Conservation (phyloP, 805 yeast species). For the Kodamaea laetipori region DNA sequence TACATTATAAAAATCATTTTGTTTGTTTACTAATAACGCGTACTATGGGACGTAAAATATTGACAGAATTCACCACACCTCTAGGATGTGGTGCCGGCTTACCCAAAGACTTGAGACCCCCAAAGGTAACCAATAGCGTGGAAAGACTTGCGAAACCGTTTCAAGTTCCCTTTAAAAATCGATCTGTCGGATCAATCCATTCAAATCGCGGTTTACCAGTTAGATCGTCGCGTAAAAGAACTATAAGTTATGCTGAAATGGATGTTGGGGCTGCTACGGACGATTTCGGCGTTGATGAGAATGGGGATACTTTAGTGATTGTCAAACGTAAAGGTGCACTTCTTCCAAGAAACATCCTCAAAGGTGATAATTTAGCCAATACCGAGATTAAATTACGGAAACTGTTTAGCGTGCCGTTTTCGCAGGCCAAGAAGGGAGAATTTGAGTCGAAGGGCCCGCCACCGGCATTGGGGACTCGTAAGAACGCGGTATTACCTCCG, state of each 20-base stretch:
- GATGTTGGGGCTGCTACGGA: constrained; percentile 22
- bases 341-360: constrained; percentile 53
- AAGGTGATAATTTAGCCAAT: constrained; percentile 34
- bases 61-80: constrained; percentile 44
- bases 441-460: constrained; percentile 53
- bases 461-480: constrained; percentile 82
- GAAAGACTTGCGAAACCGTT: constrained; percentile 65
- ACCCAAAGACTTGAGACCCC: constrained; percentile 55
- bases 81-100: constrained; percentile 74
- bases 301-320: constrained; percentile 25
- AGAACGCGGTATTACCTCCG: constrained; percentile 72
- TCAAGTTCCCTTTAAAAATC: constrained; percentile 56
- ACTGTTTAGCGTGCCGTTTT: constrained; percentile 65
- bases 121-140: constrained; percentile 54
- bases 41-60: constrained; percentile 30
- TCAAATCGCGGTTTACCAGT: constrained; percentile 21
- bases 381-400: constrained; percentile 42
- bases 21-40: background rate
- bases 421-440: constrained; percentile 35
- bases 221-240: constrained; percentile 34
- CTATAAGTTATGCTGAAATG: constrained; percentile 33
- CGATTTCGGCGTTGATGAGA: constrained; percentile 35
- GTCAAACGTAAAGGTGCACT: constrained; percentile 54
- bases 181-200: constrained; percentile 11
- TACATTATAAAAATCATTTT: background rate